Evolutionary conservation across 352 stramenopile genomes (phyloP).

Genomic region (Elongisporangium prolatum): DNA sequence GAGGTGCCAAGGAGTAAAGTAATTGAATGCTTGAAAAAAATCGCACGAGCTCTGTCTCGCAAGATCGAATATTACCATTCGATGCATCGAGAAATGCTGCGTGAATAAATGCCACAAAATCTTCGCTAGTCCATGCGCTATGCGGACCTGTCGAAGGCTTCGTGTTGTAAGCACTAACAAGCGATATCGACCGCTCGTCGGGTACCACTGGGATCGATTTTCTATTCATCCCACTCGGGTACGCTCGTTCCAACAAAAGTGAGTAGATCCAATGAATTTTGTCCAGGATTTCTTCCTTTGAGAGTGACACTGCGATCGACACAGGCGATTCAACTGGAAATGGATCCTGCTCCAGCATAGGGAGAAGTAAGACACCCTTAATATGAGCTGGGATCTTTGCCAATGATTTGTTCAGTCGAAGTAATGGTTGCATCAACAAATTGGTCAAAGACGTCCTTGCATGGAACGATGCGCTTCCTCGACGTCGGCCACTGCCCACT

Average conservation of each 20-base stretch:
- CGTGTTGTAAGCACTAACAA: not conserved
- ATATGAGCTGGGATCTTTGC: conserved; percentile 32
- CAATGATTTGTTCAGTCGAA: conserved; percentile 25
- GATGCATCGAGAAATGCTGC: conserved; percentile 20
- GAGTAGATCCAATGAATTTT: conserved; percentile 31
- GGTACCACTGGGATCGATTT: conserved; percentile 7
- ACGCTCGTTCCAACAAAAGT: not conserved
- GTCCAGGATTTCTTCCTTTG: conserved; percentile 23
- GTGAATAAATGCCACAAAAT: conserved; percentile 30
- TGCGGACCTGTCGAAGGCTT: not conserved
- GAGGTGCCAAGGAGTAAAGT: conserved; percentile 7
- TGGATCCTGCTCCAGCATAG: conserved; percentile 8
- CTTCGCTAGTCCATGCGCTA: conserved; percentile 15
- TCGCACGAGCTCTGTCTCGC: conserved; percentile 27
- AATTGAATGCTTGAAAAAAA: conserved; percentile 41
- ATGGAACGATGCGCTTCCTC: conserved; percentile 10
- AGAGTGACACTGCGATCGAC: conserved; percentile 20
- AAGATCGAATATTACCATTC: conserved; percentile 11
- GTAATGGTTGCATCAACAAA: conserved; percentile 1
- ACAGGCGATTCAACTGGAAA: conserved; percentile 10
- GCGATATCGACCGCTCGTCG: conserved; percentile 1
- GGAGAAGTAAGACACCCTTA: conserved; percentile 22
- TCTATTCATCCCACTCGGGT: not conserved
- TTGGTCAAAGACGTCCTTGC: not conserved
- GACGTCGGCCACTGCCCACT: conserved; percentile 25